Conservation (phyloP, 305 asterid species). For the Caryopteris hybrid region DNA sequence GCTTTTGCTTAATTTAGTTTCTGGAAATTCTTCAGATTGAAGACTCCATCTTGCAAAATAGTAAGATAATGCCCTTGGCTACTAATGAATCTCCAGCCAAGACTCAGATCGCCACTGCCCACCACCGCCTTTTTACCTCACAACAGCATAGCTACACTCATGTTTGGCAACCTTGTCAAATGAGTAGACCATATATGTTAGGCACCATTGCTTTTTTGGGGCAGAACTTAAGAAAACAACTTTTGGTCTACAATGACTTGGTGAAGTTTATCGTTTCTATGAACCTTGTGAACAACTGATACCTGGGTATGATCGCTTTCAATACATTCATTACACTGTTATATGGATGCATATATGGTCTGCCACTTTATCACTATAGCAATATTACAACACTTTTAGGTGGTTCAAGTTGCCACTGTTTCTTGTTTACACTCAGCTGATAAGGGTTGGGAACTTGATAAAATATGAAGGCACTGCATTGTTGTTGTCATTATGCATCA, state of each 20-base stretch:
- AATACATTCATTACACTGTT: not conserved
- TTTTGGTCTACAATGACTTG: not conserved
- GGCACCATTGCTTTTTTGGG: not conserved
- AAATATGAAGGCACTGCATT: not conserved
- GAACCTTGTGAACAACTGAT: not conserved
- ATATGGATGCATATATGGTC: not conserved
- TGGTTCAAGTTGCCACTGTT: not conserved
- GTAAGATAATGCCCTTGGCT: no score
- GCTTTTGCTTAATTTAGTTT: no score
- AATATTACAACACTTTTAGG: not conserved
- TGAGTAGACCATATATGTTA: not conserved
- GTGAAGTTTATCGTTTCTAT: not conserved
- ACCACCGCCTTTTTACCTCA: no score
- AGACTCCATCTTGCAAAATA: no score
- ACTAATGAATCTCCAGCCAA: no score
- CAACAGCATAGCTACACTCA: no score
- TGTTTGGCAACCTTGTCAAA: no score
- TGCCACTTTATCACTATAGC: not conserved
- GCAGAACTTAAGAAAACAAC: not conserved
- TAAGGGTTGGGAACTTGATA: not conserved
- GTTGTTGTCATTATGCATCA: not conserved
- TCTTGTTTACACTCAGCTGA: not conserved
- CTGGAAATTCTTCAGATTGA: no score
- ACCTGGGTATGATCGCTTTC: not conserved
- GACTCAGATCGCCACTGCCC: no score